A percentile compares a stretch with the other conserved stretches of the same genome.
These are phyloP conservation scores for Sporobolomyces phaffii DNA, from an alignment of 768 basidiomycete genomes.

Conservation along the genomic window DNA sequence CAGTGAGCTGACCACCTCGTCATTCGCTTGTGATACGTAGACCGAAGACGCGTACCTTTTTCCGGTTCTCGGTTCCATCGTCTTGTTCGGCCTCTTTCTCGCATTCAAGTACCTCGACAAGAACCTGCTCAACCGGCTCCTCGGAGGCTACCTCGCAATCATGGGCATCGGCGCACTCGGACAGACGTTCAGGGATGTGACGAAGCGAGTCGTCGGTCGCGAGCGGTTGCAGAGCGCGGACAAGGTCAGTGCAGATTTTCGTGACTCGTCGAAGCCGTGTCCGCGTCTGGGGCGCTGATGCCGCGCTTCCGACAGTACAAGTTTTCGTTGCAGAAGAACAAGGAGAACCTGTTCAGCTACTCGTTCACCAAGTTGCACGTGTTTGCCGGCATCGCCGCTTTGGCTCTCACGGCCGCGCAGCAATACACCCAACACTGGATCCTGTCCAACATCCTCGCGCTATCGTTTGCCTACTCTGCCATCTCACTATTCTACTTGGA, in stretches of 20 bases:
- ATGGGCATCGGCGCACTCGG: constrained; percentile 63
- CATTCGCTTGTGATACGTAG: constrained; percentile 10
- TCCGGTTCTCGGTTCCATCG: constrained; percentile 39
- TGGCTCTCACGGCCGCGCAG: constrained; percentile 64
- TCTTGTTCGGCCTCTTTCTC: constrained; percentile 41
- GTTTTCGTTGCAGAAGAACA: constrained; percentile 29
- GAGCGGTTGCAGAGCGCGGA: constrained; percentile 48
- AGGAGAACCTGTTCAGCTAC: constrained; percentile 38
- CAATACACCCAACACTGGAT: constrained; percentile 60
- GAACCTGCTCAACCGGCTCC: constrained; percentile 73
- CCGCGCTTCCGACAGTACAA: no score
- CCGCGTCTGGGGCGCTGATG: no score
- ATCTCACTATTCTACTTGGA: constrained; percentile 75
- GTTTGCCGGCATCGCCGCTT: constrained; percentile 49
- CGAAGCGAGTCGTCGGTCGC: background rate
- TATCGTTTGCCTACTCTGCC: constrained; percentile 77
- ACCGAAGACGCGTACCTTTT: constrained; percentile 42
- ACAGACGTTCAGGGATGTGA: constrained; percentile 39
- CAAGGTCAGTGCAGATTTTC: constrained; percentile 19
- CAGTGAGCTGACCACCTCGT: background rate
- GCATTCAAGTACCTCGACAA: constrained; percentile 45
- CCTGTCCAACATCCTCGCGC: constrained; percentile 64
- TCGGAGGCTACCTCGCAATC: constrained; percentile 52
- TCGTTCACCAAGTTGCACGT: constrained; percentile 51
- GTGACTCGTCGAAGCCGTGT: no score